These are phyloP conservation scores for Flammula alnicola DNA, from an alignment of 1,284 basidiomycete genomes.

Conservation along the genomic window DNA sequence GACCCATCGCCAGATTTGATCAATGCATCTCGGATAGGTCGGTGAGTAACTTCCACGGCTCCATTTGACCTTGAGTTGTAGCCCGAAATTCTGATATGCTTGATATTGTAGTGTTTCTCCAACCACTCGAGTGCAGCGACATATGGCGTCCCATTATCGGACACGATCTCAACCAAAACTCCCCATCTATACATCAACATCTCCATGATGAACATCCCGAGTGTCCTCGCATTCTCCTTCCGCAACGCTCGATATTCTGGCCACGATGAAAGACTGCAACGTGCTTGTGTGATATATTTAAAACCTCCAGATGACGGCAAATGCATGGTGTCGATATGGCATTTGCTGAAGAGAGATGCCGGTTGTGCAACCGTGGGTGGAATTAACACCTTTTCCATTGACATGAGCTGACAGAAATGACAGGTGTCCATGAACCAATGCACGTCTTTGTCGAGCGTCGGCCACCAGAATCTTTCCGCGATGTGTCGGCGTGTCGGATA, in stretches of 20 bases:
- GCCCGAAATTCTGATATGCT: slow-evolving; percentile 43
- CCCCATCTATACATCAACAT: slow-evolving; percentile 40
- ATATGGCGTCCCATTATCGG: slow-evolving; percentile 36
- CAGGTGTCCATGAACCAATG: slow-evolving; percentile 37
- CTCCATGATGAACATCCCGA: slow-evolving; percentile 34
- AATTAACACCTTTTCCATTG: slow-evolving; percentile 28
- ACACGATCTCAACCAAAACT: slow-evolving; percentile 31
- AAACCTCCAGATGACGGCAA: slow-evolving; percentile 29
- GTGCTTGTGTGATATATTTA: slow-evolving; percentile 30
- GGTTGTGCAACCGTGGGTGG: slow-evolving; percentile 36
- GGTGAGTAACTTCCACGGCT: slow-evolving; percentile 41
- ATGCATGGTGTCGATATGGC: slow-evolving; percentile 37
- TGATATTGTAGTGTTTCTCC: slow-evolving; percentile 34
- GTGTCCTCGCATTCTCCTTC: slow-evolving; percentile 19
- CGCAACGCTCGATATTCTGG: slow-evolving; percentile 30
- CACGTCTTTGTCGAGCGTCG: slow-evolving; percentile 27
- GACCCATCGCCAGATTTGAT: slow-evolving; percentile 42
- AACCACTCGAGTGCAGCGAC: slow-evolving; percentile 36
- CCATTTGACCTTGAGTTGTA: slow-evolving; percentile 50
- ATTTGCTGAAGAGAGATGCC: slow-evolving; percentile 33
- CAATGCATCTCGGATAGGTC: slow-evolving; percentile 38
- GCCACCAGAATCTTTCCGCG: slow-evolving; percentile 37
- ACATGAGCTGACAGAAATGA: slow-evolving; percentile 37
- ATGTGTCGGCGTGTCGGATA: slow-evolving; percentile 14
- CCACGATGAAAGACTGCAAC: slow-evolving; percentile 28